Evolutionary conservation across 345 rosid species (phyloP).

Genomic region (Gossypium thurberi): DNA sequence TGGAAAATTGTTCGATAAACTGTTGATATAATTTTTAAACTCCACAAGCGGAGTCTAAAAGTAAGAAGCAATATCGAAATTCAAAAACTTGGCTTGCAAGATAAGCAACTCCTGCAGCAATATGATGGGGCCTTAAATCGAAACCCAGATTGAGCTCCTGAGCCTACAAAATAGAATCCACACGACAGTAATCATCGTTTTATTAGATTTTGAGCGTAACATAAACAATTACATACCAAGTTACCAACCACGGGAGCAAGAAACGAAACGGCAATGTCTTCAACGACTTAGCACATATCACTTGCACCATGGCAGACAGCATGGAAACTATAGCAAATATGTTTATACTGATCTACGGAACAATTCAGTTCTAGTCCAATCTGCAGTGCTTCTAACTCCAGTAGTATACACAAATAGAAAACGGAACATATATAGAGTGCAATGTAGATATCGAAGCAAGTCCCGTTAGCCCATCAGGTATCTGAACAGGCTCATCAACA

Average conservation of each 20-base stretch:
- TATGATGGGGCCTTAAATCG: slow-evolving; percentile 70
- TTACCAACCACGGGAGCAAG: slow-evolving; percentile 25
- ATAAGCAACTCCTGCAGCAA: slow-evolving; percentile 79
- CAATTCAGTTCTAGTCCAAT: slow-evolving; percentile 49
- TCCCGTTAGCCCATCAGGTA: slow-evolving; percentile 28
- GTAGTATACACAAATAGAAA: slow-evolving; percentile 26
- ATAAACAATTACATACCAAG: slow-evolving; percentile 20
- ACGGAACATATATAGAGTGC: slow-evolving; percentile 22
- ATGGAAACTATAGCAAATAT: slow-evolving; percentile 48
- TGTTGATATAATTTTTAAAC: too few relatives aligned
- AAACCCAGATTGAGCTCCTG: slow-evolving; percentile 81
- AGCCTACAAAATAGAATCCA: slow-evolving; percentile 46
- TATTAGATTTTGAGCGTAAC: background rate
- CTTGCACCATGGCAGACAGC: slow-evolving; percentile 60
- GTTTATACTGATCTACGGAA: slow-evolving; percentile 47
- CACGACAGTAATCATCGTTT: background rate
- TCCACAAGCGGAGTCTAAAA: too few relatives aligned
- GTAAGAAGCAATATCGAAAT: slow-evolving; percentile 43
- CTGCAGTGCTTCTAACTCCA: slow-evolving; percentile 55
- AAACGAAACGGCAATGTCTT: slow-evolving; percentile 16
- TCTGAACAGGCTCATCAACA: slow-evolving; percentile 30
- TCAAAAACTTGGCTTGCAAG: slow-evolving; percentile 60
- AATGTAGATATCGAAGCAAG: slow-evolving; percentile 25
- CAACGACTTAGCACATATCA: slow-evolving; percentile 21
- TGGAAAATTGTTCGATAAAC: slow-evolving; percentile 2